Evolutionary conservation across 495 filamentous ascomycete genomes (phyloP).

Genomic region (Neurospora discreta): DNA sequence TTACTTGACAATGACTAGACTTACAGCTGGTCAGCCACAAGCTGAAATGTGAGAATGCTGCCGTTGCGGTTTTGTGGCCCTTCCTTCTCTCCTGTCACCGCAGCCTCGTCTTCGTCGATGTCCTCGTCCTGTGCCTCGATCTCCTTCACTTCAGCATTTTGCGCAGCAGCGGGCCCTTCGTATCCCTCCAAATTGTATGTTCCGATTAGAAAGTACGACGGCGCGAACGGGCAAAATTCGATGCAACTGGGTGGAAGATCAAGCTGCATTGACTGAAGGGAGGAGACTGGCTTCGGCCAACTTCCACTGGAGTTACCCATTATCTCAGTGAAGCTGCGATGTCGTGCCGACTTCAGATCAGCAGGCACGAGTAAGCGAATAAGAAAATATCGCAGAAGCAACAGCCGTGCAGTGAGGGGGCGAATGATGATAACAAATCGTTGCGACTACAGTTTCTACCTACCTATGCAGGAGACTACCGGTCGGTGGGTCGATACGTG

Average conservation of each 20-base stretch:
- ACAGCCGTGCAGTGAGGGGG: neutral
- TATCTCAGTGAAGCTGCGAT: neutral
- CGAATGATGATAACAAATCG: neutral
- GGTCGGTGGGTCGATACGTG: neutral
- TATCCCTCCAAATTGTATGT: constrained; percentile 68
- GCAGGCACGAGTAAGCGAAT: neutral
- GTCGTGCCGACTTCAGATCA: neutral
- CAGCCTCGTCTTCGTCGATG: constrained; percentile 8
- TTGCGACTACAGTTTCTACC: neutral
- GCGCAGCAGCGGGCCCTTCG: constrained; percentile 8
- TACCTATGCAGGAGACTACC: neutral
- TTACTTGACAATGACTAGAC: constrained; percentile 9
- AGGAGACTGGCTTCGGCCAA: constrained; percentile 12
- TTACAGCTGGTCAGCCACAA: constrained; percentile 44
- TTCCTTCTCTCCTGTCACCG: constrained; percentile 10
- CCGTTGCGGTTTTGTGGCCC: constrained; percentile 53
- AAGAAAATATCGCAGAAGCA: neutral
- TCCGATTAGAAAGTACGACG: constrained; percentile 65
- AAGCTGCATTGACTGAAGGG: constrained; percentile 32
- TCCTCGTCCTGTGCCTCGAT: constrained; percentile 22
- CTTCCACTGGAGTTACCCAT: neutral
- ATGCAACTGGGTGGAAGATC: constrained; percentile 72
- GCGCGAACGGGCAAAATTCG: constrained; percentile 58
- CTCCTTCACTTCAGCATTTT: constrained; percentile 9
- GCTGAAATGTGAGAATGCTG: constrained; percentile 53